Base-by-base conservation (phyloP, 2,329 filamentous ascomycete genomes). In the Pseudogymnoascus verrucosus region DNA sequence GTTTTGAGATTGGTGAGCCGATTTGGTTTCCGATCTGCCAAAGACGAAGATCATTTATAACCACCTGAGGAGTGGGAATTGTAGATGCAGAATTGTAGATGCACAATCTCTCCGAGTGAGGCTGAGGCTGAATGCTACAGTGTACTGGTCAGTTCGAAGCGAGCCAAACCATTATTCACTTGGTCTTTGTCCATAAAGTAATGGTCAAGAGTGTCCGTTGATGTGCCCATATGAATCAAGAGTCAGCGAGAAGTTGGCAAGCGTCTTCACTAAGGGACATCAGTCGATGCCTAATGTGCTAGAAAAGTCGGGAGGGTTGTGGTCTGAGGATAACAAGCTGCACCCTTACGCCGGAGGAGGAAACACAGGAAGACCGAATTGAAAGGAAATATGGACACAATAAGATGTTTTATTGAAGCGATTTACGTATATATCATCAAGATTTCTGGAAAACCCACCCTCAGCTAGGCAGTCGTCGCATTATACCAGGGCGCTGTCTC, bases 251-350 rank as follows among this genome's bases (percentile, higher is more conserved):
- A 21, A 34, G 51, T 14, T 57, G 23, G 19, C 51, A 57, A 34
- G 51, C 51, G 51, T 28, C n/a, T 57, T 57, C 28, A 57, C 51
- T 34, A 34, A 57, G 16, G 51, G 51, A 21, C 51, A 57, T 57
- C 28, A 34, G 51, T 34, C 51, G 51, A 34, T 5, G 51, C 26
- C n/a, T 34, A 12, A 19, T 12, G 16, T 57, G 51, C 28, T 21
- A 34, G 51, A 57, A 34, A 34, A 5, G 51, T 16, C 51, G 28
- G 16, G 26, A 57, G 14, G 6, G 51, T 19, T 57, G 51, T 57
- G 51, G 51, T 57, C 28, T 57, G 51, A 57, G 28, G 14, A 34
- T 57, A 57, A 10, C 28, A 57, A 12, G 16, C 51, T 2, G 16
- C 51, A 57, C 51, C 12, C 51, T 57, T 34, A 57, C 51, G 34